A percentile compares a stretch with the other conserved stretches of the same genome.
Evolutionary conservation across 2,329 filamentous ascomycete genomes (phyloP).

Genomic region (Leptographium flavum): DNA sequence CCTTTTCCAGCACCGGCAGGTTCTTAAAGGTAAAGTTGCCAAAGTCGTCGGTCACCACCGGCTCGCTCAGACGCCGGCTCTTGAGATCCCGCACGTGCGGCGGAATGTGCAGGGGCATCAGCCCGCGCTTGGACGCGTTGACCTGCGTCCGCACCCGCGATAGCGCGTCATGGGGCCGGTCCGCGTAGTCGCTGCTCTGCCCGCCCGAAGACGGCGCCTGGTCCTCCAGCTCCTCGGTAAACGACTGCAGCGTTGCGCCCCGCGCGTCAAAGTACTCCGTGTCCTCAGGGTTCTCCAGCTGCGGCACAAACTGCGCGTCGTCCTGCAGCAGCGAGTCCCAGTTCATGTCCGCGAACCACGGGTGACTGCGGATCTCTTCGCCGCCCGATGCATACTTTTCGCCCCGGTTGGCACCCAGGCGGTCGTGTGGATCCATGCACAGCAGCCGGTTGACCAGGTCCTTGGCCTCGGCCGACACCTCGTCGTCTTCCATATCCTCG

Average conservation of each 20-base stretch:
- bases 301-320: slow-evolving; percentile 88
- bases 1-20: slow-evolving; percentile 86
- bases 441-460: slow-evolving; percentile 89
- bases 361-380: slow-evolving; percentile 76
- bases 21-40: slow-evolving; percentile 97
- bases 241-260: slow-evolving; percentile 82
- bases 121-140: slow-evolving; percentile 72
- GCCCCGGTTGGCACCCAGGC: slow-evolving; percentile 72
- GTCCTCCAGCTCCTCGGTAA: slow-evolving; percentile 89
- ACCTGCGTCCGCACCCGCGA: slow-evolving; percentile 80
- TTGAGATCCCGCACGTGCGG: slow-evolving; percentile 89
- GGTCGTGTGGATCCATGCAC: slow-evolving; percentile 65
- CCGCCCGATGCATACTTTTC: slow-evolving; percentile 75
- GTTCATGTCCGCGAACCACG: slow-evolving; percentile 76
- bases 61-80: slow-evolving; percentile 78
- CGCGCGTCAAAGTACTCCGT: slow-evolving; percentile 95
- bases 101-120: slow-evolving; percentile 93
- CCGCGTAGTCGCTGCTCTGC: slow-evolving; percentile 58
- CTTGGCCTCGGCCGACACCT: slow-evolving; percentile 75
- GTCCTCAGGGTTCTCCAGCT: slow-evolving; percentile 85
- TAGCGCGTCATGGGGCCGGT: slow-evolving; percentile 86
- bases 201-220: slow-evolving; percentile 62
- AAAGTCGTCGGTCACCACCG: slow-evolving; percentile 80
- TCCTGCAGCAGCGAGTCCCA: slow-evolving; percentile 91
- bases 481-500: slow-evolving; percentile 60